Conservation (phyloP, 1,284 basidiomycete species). For the Pterulicium gracile region DNA sequence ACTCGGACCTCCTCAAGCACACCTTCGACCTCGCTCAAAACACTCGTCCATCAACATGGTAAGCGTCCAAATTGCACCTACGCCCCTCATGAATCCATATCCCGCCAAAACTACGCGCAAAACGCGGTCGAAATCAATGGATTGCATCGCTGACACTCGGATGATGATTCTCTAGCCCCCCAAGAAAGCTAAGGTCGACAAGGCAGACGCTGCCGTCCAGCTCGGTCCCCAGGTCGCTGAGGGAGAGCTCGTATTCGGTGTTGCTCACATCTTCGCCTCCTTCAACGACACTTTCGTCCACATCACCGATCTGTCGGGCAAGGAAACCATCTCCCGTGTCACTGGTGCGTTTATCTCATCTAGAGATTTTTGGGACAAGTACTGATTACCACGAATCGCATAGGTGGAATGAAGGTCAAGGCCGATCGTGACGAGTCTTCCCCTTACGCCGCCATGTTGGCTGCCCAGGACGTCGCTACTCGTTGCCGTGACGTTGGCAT, state of each 20-base stretch:
- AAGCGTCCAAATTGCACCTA: background rate
- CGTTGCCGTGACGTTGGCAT: conserved; percentile 99
- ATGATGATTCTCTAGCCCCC: conserved; percentile 17
- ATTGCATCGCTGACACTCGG: conserved; percentile 29
- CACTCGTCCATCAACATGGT: background rate
- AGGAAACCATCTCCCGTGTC: conserved; percentile 97
- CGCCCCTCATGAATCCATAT: background rate
- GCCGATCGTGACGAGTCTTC: conserved; percentile 99
- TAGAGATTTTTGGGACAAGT: background rate
- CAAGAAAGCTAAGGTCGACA: conserved; percentile 29
- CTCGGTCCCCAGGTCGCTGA: conserved; percentile 93
- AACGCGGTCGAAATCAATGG: conserved; percentile 17
- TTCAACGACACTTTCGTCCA: conserved; percentile 99
- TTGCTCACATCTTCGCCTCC: conserved; percentile 93
- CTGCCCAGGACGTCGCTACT: conserved; percentile 92
- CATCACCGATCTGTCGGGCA: conserved; percentile 96
- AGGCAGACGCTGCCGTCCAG: conserved; percentile 73
- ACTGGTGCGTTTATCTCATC: conserved; percentile 54
- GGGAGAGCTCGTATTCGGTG: conserved; percentile 92
- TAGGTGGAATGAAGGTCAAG: conserved; percentile 99
- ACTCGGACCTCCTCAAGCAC: background rate
- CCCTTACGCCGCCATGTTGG: conserved; percentile 98
- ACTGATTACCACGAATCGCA: conserved; percentile 6
- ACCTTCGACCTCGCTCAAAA: background rate
- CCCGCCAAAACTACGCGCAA: background rate